These are phyloP conservation scores for Novymonas esmeraldas DNA, from an alignment of 208 protist genomes.

Conservation along the genomic window DNA sequence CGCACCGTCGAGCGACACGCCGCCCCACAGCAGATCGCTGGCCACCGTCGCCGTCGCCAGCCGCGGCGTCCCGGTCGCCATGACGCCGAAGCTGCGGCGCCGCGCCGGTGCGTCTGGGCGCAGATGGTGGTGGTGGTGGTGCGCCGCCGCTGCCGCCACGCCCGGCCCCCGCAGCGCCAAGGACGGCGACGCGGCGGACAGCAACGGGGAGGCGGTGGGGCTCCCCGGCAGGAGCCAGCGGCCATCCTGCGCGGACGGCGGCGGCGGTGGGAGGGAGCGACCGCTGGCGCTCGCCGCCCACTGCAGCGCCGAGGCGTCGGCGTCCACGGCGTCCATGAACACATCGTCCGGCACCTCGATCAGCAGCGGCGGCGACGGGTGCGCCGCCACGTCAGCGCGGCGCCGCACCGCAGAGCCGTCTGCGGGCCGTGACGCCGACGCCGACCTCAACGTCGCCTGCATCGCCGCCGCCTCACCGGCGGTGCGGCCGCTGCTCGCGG, in stretches of 20 bases:
- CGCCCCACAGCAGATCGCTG: conserved; percentile 15
- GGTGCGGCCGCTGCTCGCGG: not conserved
- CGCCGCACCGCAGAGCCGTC: not conserved
- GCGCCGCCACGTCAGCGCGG: not conserved
- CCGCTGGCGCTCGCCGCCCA: not conserved
- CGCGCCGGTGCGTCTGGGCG: too few species aligned
- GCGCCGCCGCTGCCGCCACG: not conserved
- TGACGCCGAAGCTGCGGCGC: not conserved
- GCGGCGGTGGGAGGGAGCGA: too few species aligned
- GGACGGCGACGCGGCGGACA: not conserved
- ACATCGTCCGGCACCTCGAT: conserved; percentile 32
- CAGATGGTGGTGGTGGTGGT: conserved; percentile 4
- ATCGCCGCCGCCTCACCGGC: not conserved
- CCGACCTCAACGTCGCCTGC: not conserved
- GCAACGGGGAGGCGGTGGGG: not conserved
- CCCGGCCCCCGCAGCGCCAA: too few species aligned
- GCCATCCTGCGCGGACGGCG: too few species aligned
- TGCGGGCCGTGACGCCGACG: not conserved
- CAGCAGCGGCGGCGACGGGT: conserved; percentile 21
- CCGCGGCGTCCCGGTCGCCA: not conserved
- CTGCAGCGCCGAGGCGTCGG: conserved; percentile 3
- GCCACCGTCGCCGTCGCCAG: conserved; percentile 1
- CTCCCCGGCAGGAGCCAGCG: not conserved
- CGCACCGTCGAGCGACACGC: conserved; percentile 2
- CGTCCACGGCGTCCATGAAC: conserved; percentile 15